Conservation (phyloP, 805 yeast genomes). For the Candida orba region DNA sequence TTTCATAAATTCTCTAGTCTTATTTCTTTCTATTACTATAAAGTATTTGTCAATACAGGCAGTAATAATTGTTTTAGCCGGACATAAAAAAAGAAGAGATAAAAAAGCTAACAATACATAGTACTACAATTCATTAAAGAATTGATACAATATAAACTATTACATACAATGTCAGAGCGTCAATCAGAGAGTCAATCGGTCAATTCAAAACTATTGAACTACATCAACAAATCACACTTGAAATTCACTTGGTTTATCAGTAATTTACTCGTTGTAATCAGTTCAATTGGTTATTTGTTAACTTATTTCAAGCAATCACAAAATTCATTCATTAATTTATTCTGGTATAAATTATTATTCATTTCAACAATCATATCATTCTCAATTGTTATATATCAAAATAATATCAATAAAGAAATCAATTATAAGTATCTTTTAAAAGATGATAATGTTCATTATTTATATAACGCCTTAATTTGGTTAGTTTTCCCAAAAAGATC, state of each 20-base stretch:
- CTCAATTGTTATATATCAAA: constrained; percentile 67
- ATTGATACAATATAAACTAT: no score
- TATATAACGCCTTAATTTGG: constrained; percentile 49
- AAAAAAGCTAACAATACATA: no score
- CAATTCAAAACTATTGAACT: not conserved
- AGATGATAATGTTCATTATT: constrained; percentile 73
- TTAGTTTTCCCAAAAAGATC: constrained; percentile 51
- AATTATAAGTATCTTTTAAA: constrained; percentile 27
- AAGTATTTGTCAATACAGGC: no score
- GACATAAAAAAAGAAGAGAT: no score
- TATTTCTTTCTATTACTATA: no score
- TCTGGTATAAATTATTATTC: constrained; percentile 54
- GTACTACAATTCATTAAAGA: no score
- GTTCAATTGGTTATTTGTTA: constrained; percentile 30
- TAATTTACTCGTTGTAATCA: constrained; percentile 41
- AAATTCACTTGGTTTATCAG: constrained; percentile 78
- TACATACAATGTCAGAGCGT: no score
- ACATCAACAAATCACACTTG: constrained; percentile 19
- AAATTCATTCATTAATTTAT: constrained; percentile 27
- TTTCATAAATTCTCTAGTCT: constrained; percentile 4
- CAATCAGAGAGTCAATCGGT: not conserved
- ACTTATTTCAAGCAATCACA: constrained; percentile 25
- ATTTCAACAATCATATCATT: constrained; percentile 66
- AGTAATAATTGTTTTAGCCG: no score
- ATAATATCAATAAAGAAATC: constrained; percentile 14